Evolutionary conservation across 2,329 filamentous ascomycete species (phyloP).

Genomic region (Aotearoamyces nothofagi): DNA sequence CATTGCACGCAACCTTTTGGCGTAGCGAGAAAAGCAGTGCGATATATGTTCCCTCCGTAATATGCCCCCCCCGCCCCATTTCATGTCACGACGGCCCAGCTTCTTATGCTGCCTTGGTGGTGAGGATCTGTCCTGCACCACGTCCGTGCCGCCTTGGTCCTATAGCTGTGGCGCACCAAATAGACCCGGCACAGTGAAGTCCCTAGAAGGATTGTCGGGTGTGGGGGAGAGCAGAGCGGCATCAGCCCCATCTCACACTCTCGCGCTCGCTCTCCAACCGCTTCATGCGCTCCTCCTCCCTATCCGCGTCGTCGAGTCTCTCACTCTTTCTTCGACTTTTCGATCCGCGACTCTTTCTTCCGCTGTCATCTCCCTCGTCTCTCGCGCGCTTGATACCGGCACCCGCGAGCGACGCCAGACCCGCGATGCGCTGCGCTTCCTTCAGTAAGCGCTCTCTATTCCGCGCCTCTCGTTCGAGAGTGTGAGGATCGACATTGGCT

Average conservation of each 20-base stretch:
- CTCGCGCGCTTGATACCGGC: constrained; percentile 26
- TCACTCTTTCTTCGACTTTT: constrained; percentile 22
- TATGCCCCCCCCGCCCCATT: too few species aligned
- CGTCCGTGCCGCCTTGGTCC: too few species aligned
- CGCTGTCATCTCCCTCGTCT: constrained; percentile 28
- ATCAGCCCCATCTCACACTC: constrained; percentile 13
- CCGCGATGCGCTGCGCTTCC: constrained; percentile 50
- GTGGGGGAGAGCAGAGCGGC: too few species aligned
- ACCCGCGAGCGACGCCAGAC: constrained; percentile 29
- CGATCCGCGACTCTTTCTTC: constrained; percentile 23
- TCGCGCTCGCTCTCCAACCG: constrained; percentile 9
- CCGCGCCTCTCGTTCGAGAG: constrained; percentile 51
- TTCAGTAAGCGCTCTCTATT: constrained; percentile 51
- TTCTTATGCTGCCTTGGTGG: too few species aligned
- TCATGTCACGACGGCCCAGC: too few species aligned
- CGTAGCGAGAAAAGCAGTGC: too few species aligned
- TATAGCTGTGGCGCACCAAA: too few species aligned
- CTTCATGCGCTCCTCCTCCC: constrained; percentile 28
- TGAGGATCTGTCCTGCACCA: too few species aligned
- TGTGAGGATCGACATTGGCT: constrained; percentile 40
- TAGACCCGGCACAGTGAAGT: too few species aligned
- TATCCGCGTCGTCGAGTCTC: constrained; percentile 27
- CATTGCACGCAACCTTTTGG: too few species aligned
- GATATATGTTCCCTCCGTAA: too few species aligned
- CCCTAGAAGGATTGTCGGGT: too few species aligned